Base-by-base conservation (phyloP, 495 filamentous ascomycete species). In the Lophium mytilinum region DNA sequence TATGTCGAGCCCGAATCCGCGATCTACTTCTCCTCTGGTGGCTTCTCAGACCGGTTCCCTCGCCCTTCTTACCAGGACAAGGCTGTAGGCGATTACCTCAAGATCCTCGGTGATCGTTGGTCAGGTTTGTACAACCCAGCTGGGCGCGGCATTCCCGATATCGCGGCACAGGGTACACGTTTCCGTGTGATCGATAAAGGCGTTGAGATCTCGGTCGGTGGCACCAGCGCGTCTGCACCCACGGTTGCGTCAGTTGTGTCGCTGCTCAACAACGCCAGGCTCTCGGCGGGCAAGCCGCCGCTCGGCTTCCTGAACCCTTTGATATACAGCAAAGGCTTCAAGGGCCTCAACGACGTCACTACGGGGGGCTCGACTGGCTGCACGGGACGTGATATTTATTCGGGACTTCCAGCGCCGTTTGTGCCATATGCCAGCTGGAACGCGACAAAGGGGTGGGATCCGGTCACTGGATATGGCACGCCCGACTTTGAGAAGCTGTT, bases 241-340 rank as follows among this genome's bases (percentile, higher is more conserved):
- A 72, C 81, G 0, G 80, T 85, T 17, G 77, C 80, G 3, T 84
- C 79, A 14, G 67, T 91, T 17, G 67, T 91, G 9, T 76, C 76
- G 0, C 70, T 89, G 15, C 72, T 90, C 39, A 89, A 90, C 57
- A 84, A 85, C 58, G 85, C 82, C 0, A 75, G 83, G 0, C 69
- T 83, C 39, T 68, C 76, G 0, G 73, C 73, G 15, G 78, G 78
- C 18, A 68, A 80, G 63, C 71, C 79, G 0, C 69, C 78, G 0
- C 66, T 90, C 51, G 87, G 87, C 0, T 90, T 89, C 73, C 63
- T 89, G 35, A 90, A 91, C 66, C 86, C 86, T 0, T 87, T 83
- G 83, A 62, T 90, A 30, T 90, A 89, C 70, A 71, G 71, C 9
- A 69, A 60, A 7, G 81, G 73, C 10, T 68, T 70, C 41, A 55